Evolutionary conservation across 83 land plant species (phyloP).

Genomic region (Picea abies): DNA sequence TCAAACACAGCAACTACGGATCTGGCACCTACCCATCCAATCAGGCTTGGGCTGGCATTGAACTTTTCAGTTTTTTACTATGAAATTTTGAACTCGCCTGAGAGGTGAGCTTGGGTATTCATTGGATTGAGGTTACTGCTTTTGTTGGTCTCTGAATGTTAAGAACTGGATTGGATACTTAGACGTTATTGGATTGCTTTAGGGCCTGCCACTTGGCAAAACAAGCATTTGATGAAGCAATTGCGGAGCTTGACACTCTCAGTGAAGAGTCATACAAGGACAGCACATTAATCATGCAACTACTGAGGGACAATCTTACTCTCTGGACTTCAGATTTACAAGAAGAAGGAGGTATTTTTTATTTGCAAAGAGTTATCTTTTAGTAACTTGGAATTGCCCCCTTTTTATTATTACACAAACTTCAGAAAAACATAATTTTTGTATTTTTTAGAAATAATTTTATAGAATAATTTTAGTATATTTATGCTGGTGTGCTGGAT

Average conservation of each 20-base stretch:
- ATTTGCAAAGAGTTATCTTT: too few relatives aligned
- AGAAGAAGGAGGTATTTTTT: conserved; percentile 5
- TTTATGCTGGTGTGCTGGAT: not conserved
- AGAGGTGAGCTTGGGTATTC: conserved; percentile 48
- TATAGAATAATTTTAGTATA: too few relatives aligned
- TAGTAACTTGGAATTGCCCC: too few relatives aligned
- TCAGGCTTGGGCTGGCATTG: conserved; percentile 47
- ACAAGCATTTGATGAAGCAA: conserved; percentile 38
- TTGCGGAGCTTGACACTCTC: conserved; percentile 35
- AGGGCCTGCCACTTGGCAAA: conserved; percentile 38
- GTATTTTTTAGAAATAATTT: too few relatives aligned
- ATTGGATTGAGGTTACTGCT: conserved; percentile 33
- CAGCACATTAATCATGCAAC: conserved; percentile 36
- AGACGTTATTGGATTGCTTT: not conserved
- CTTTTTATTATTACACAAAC: too few relatives aligned
- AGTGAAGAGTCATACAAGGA: conserved; percentile 41
- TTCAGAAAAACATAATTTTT: too few relatives aligned
- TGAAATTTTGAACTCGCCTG: conserved; percentile 66
- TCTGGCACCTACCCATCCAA: conserved; percentile 45
- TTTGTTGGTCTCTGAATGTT: conserved; percentile 8
- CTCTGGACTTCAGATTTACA: conserved; percentile 32
- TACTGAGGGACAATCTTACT: conserved; percentile 36
- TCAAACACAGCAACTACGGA: conserved; percentile 32
- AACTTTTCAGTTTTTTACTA: conserved; percentile 55
- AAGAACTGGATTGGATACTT: not conserved